A percentile compares a stretch with the other conserved stretches of the same genome.
phyloP scores from a whole-genome alignment of 768 basidiomycete genomes.

The Suillus subluteus region DNA sequence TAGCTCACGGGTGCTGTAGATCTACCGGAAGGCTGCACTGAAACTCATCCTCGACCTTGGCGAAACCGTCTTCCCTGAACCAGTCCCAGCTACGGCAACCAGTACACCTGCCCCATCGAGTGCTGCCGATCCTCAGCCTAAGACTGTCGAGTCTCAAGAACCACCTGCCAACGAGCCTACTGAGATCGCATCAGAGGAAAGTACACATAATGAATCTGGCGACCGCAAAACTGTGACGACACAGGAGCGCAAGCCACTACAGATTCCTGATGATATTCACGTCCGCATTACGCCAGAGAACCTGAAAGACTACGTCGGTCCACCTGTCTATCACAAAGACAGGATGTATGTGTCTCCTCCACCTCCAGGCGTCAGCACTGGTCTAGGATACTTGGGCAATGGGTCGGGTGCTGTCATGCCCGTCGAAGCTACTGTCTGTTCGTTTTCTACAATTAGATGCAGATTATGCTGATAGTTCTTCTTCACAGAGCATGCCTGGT shows the following conservation, averaged over 20 bases:
- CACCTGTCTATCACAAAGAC: constrained; percentile 94
- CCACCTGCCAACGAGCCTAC: constrained; percentile 44
- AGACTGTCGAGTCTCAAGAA: constrained; percentile 56
- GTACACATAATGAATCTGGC: constrained; percentile 25
- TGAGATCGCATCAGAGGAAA: constrained; percentile 20
- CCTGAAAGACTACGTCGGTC: constrained; percentile 95
- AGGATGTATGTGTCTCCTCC: constrained; percentile 80
- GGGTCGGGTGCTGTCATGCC: constrained; percentile 98
- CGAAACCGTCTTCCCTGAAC: constrained; percentile 83
- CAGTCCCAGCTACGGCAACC: constrained; percentile 34
- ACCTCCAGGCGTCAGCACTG: constrained; percentile 93
- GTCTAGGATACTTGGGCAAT: constrained; percentile 94
- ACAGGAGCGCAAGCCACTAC: constrained; percentile 74
- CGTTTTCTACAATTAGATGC: not conserved
- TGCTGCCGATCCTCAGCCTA: constrained; percentile 22
- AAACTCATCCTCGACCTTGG: constrained; percentile 90
- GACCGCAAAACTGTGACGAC: constrained; percentile 71
- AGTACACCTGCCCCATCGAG: constrained; percentile 13
- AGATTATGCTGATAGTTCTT: not conserved
- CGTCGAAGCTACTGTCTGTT: constrained; percentile 86
- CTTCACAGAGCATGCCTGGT: constrained; percentile 88
- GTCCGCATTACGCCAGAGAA: constrained; percentile 85
- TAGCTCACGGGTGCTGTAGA: constrained; percentile 47
- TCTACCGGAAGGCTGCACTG: constrained; percentile 94
- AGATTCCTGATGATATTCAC: constrained; percentile 77